A percentile compares a stretch with the other conserved stretches of the same genome.
These are phyloP conservation scores for Rheum nobile DNA, from an alignment of 148 eudicot species.

Conservation along the genomic window DNA sequence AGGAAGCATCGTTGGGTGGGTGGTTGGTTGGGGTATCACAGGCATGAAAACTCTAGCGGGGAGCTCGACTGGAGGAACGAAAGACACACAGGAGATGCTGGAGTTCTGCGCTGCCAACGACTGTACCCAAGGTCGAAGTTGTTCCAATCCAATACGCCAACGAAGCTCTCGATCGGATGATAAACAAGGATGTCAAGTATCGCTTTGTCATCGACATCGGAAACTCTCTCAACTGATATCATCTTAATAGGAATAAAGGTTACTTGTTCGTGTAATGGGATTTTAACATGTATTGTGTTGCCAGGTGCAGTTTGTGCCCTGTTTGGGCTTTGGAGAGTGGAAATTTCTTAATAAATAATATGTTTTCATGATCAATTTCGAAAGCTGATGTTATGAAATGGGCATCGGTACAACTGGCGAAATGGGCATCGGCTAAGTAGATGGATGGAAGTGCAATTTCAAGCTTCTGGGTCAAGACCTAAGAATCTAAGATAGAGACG, in stretches of 20 bases:
- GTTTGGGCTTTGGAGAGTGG: background rate
- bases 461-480: background rate
- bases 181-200: constrained; percentile 65
- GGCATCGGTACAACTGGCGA: no score
- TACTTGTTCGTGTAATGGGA: no score
- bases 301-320: background rate
- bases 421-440: background rate
- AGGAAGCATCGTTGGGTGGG: background rate
- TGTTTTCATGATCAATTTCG: no score
- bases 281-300: no score
- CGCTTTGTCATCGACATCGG: constrained; percentile 80
- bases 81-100: no score
- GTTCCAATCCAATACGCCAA: constrained; percentile 58
- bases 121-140: constrained; percentile 54
- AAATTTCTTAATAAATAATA: no score
- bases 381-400: no score
- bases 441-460: background rate
- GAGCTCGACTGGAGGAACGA: constrained; percentile 79
- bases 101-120: constrained; percentile 56
- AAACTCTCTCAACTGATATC: constrained; percentile 36
- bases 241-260: no score
- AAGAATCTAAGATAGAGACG: background rate
- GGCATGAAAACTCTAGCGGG: no score
- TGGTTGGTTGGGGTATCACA: no score
- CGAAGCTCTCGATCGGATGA: constrained; percentile 66